Percentiles rank a stretch among this genome's conserved stretches.
phyloP scores from a whole-genome alignment of 345 rosid species.

The Salix brachista region DNA sequence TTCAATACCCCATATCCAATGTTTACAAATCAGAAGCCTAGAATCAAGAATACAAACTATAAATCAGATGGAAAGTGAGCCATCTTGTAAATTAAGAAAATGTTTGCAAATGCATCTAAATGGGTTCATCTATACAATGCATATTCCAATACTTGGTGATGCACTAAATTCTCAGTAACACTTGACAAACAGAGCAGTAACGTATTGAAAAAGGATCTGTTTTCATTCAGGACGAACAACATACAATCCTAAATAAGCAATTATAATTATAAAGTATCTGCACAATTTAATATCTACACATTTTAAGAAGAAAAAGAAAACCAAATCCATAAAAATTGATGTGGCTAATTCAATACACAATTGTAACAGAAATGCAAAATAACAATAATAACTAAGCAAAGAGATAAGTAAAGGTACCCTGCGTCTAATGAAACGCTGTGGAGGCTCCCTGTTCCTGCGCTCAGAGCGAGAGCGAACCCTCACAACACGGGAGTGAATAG shows the following conservation, averaged over 20 bases:
- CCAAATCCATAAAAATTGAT: not conserved
- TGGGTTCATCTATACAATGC: not conserved
- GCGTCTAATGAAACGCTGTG: conserved; percentile 75
- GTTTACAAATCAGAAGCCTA: not conserved
- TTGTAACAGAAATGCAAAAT: not conserved
- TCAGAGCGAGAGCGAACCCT: conserved; percentile 79
- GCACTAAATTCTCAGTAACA: not conserved
- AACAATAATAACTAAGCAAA: not conserved
- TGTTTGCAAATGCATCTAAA: not conserved
- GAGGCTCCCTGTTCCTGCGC: conserved; percentile 80
- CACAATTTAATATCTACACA: not conserved
- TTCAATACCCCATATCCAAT: not conserved
- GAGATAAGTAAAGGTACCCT: conserved; percentile 34
- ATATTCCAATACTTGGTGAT: not conserved
- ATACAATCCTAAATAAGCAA: too few species aligned
- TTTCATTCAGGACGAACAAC: too few species aligned
- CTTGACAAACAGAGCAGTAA: not conserved
- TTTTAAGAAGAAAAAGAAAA: not conserved
- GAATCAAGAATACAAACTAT: not conserved
- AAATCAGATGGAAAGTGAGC: not conserved
- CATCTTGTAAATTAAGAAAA: not conserved
- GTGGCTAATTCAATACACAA: not conserved
- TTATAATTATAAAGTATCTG: not conserved
- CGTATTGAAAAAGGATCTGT: too few species aligned
- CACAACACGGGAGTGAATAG: conserved; percentile 95